These are phyloP conservation scores for Mycena galopus DNA, from an alignment of 768 basidiomycete genomes.

Conservation along the genomic window DNA sequence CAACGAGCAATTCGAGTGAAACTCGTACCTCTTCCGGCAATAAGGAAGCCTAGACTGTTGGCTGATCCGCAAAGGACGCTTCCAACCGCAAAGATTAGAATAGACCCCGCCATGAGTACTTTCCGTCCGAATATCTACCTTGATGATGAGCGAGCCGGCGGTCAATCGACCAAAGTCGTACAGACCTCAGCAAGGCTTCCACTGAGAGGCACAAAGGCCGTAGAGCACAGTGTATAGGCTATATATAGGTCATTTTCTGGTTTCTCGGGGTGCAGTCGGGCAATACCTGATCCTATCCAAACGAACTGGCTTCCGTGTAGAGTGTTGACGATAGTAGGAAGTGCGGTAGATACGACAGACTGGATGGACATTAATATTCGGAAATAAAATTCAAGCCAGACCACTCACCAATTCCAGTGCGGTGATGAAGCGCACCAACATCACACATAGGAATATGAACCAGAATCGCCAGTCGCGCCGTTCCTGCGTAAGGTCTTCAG, in stretches of 20 bases:
- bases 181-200: conserved; percentile 4
- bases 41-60: conserved; percentile 1
- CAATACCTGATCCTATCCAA: conserved; percentile 54
- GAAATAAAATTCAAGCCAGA: neutral
- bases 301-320: conserved; percentile 53
- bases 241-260: neutral
- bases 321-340: conserved; percentile 44
- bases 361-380: too few relatives aligned
- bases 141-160: neutral
- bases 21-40: neutral
- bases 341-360: conserved; percentile 38
- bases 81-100: conserved; percentile 58
- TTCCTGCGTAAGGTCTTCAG: neutral
- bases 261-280: neutral
- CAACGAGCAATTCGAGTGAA: neutral
- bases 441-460: conserved; percentile 21
- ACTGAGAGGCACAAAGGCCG: conserved; percentile 4
- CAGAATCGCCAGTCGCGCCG: conserved; percentile 24
- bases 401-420: conserved; percentile 23
- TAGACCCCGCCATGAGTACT: conserved; percentile 45
- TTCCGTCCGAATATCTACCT: conserved; percentile 55
- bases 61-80: conserved; percentile 56
- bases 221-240: conserved; percentile 5
- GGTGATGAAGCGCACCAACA: conserved; percentile 23
- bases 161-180: too few relatives aligned